Base-by-base conservation (phyloP, 257 asterid genomes). In the Misopates orontium region DNA sequence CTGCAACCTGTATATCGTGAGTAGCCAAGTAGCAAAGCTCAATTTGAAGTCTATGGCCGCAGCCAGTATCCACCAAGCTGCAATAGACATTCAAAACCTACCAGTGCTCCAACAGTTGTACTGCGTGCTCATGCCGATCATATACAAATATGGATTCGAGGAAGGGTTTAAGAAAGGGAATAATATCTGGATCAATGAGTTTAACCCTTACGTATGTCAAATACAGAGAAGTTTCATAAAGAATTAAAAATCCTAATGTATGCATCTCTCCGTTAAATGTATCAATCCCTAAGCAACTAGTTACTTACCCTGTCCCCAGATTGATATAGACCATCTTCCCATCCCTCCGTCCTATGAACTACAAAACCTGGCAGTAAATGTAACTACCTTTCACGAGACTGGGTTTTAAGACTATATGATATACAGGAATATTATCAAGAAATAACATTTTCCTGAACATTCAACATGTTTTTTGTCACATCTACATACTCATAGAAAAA, bases 261-360 rank as follows among this genome's bases (percentile, higher is more conserved):
- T 36, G 17, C 25, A 28, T 31, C 24, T 32, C 14, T 20, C 67
- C 19, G 71, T 25, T 18, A 25, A 22, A 53, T 36, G 52, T 15
- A 47, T 54, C 28, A 31, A 41, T 14, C 50, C 57, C 23, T 2
- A 45, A 56, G 24, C 28, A 41, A 42, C 32, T 16, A 17, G 48
- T 18, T 64, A 25, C 28, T 49, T 44, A 50, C 13, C 13, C 60
- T 48, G 31, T 18, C 18, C 66, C 48, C 20, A 28, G 50, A 32
- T 49, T 39, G 19, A 53, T 9, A 1, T 1, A 40, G 5, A 41
- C 10, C 24, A n/a, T 57, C 32, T 60, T 17, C 40, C 36, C 42
- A 23, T 47, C 42, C 56, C 56, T 64, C 60, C 36, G 17, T 28
- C 20, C 47, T 60, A 16, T 45, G 68, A 16, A 62, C 56, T 55